These are phyloP conservation scores for Kluyveromyces sp. DNA, from an alignment of 1,139 yeast species.

Conservation along the genomic window DNA sequence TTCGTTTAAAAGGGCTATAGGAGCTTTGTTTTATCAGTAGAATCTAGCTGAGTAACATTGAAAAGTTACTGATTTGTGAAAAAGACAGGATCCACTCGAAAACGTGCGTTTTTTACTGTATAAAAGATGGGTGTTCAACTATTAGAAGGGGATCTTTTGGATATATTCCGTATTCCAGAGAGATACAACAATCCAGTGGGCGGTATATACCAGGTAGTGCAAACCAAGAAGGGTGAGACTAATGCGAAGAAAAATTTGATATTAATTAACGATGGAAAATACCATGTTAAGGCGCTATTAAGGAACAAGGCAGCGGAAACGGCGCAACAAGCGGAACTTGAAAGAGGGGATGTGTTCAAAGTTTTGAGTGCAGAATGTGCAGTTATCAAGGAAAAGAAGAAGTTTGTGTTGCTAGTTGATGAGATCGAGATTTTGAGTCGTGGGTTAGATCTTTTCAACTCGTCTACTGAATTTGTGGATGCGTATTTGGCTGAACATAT, in stretches of 20 bases:
- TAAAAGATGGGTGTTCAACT: conserved; percentile 7
- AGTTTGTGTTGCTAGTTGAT: conserved; percentile 49
- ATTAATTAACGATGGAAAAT: conserved; percentile 57
- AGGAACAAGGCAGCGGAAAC: conserved; percentile 51
- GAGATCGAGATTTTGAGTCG: conserved; percentile 42
- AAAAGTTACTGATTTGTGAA: background rate
- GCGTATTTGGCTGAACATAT: conserved; percentile 49
- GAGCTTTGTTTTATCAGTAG: background rate
- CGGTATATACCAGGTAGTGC: conserved; percentile 28
- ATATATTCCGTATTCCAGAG: conserved; percentile 23
- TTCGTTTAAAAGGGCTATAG: no score
- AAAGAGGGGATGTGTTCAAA: conserved; percentile 33
- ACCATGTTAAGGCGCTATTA: conserved; percentile 55
- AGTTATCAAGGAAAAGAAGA: conserved; percentile 36
- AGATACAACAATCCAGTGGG: conserved; percentile 25
- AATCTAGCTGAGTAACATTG: conserved; percentile 21
- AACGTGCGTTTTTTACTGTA: background rate
- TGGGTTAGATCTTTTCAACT: conserved; percentile 37
- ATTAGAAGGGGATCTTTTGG: conserved; percentile 23
- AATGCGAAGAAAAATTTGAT: conserved; percentile 26
- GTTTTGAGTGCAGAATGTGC: conserved; percentile 28
- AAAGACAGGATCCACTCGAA: no score
- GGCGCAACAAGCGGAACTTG: conserved; percentile 42
- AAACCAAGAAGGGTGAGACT: conserved; percentile 27
- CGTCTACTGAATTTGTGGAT: conserved; percentile 40